Evolutionary conservation across 805 yeast species (phyloP).

Genomic region (Ogataea methanolica): DNA sequence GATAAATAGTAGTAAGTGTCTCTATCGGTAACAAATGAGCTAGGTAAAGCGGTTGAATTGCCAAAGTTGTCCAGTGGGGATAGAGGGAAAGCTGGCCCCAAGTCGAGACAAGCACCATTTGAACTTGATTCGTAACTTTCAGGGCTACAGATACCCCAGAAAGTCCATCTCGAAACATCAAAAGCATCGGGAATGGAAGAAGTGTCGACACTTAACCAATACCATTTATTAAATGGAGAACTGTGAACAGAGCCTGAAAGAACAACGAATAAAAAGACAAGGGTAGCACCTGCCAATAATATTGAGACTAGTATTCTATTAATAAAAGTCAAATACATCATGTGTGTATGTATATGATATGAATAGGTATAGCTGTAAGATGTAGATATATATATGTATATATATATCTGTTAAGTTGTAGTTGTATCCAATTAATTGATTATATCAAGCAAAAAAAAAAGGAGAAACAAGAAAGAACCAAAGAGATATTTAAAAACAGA

Average conservation of each 20-base stretch:
- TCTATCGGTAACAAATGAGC: constrained; percentile 48
- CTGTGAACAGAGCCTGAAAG: constrained; percentile 58
- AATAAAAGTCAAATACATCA: constrained; percentile 14
- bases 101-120: constrained; percentile 32
- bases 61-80: constrained; percentile 73
- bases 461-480: neutral
- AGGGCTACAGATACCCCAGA: constrained; percentile 70
- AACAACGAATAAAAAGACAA: constrained; percentile 51
- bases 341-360: neutral
- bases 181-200: constrained; percentile 42
- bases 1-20: constrained; percentile 58
- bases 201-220: constrained; percentile 71
- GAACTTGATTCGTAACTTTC: constrained; percentile 17
- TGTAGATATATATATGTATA: no score
- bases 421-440: no score
- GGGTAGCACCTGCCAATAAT: constrained; percentile 42
- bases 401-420: no score
- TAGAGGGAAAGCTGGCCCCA: constrained; percentile 67
- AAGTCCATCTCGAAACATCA: constrained; percentile 66
- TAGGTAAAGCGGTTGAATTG: constrained; percentile 49
- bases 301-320: constrained; percentile 28
- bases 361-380: no score
- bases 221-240: constrained; percentile 60
- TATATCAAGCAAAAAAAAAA: no score
- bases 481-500: neutral